phyloP scores from a whole-genome alignment of 306 rosid species.

The Rubus idaeus region DNA sequence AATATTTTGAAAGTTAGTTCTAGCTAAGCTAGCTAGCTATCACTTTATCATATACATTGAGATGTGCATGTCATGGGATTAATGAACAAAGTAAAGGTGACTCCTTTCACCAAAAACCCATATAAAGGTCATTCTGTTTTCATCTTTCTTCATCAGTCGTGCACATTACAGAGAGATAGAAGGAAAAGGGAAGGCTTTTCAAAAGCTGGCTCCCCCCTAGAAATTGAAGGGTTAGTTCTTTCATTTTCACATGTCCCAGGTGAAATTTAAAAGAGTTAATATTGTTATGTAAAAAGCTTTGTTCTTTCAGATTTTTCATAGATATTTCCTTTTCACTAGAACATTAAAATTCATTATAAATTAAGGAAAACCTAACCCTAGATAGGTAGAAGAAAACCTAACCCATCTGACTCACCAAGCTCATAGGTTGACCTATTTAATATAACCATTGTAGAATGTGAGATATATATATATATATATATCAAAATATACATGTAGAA shows the following conservation, averaged over 20 bases:
- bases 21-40: not conserved
- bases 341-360: not conserved
- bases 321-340: not conserved
- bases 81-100: conserved; percentile 37
- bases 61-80: conserved; percentile 35
- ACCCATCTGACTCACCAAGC: conserved; percentile 10
- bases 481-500: not conserved
- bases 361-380: conserved; percentile 5
- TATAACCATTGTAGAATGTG: not conserved
- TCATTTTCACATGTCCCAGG: conserved; percentile 49
- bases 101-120: not conserved
- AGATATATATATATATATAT: not conserved
- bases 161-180: conserved; percentile 44
- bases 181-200: conserved; percentile 44
- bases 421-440: conserved; percentile 4
- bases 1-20: conserved; percentile 1
- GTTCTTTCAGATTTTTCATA: not conserved
- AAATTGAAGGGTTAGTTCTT: conserved; percentile 44
- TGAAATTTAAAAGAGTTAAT: conserved; percentile 8
- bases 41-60: conserved; percentile 8
- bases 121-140: conserved; percentile 44
- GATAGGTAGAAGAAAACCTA: conserved; percentile 12
- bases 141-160: conserved; percentile 57
- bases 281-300: conserved; percentile 30
- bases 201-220: conserved; percentile 42